A percentile compares a stretch with the other conserved stretches of the same genome.
These are phyloP conservation scores for Pulveroboletus ravenelii DNA, from an alignment of 768 basidiomycete genomes.

Conservation along the genomic window DNA sequence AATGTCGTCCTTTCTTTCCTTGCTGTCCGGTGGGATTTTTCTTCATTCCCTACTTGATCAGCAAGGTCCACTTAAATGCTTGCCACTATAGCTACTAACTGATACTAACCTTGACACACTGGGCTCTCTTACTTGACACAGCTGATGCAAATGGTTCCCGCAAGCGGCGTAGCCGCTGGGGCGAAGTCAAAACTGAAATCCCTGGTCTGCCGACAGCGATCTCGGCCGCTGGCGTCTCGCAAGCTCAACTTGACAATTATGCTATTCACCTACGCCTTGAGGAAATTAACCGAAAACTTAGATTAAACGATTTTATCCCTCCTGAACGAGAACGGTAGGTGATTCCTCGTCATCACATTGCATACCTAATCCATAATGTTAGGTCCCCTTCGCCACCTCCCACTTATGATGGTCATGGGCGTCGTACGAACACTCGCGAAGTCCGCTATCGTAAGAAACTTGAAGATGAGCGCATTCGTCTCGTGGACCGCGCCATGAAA, in stretches of 20 bases:
- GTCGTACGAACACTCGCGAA: conserved; percentile 97
- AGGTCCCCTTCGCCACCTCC: conserved; percentile 97
- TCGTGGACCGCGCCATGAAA: conserved; percentile 96
- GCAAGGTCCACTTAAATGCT: conserved; percentile 29
- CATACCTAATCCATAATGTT: conserved; percentile 10
- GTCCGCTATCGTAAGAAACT: conserved; percentile 96
- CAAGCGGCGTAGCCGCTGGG: conserved; percentile 97
- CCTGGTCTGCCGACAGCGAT: conserved; percentile 95
- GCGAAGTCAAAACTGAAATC: conserved; percentile 86
- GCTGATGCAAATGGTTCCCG: conserved; percentile 84
- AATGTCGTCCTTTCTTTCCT: conserved; percentile 35
- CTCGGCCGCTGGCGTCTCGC: conserved; percentile 87
- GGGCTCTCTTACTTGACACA: conserved; percentile 42
- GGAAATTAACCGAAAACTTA: conserved; percentile 94
- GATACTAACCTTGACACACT: conserved; percentile 54
- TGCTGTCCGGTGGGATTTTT: conserved; percentile 31
- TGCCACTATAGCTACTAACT: conserved; percentile 36
- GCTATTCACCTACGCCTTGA: conserved; percentile 94
- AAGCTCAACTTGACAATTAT: conserved; percentile 95
- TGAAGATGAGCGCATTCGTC: conserved; percentile 85
- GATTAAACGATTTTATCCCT: conserved; percentile 92
- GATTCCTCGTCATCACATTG: not conserved
- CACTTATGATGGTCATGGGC: conserved; percentile 95
- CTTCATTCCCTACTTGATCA: conserved; percentile 26
- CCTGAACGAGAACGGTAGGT: conserved; percentile 85